Base-by-base conservation (phyloP, 2,329 filamentous ascomycete genomes). In the Apiospora pterosperma region DNA sequence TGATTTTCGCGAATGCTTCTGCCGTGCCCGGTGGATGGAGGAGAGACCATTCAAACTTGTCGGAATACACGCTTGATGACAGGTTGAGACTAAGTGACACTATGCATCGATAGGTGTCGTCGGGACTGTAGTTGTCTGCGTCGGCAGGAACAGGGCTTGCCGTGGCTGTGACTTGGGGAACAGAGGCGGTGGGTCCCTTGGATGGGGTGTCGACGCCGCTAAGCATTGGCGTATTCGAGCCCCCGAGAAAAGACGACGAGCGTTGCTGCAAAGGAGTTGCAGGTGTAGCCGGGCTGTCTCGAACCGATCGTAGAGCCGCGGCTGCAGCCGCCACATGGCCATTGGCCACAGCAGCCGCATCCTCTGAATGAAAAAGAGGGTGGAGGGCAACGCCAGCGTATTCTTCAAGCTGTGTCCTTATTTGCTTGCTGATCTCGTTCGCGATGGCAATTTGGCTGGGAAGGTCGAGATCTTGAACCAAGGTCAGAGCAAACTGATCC, bases 31-130 rank as follows among this genome's bases (percentile, higher is more conserved):
- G 91, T 2, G 94, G 93, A 73, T 98, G 94, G 21, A 97, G 83
- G 23, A 99, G 82, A 5, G 95, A 98, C 95, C 95, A 98, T 76
- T 98, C 95, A 69, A 99, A 98, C 74, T 94, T 97, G 82, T 99
- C 96, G 4, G 92, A 96, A 77, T 97, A 98, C 14, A 98, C 85
- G 71, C 92, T 90, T 64, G 96, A 97, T 62, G 93, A 90, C 25
- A 98, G 85, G 74, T 97, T 97, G 73, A 99, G 92, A 75, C 92
- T 97, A 55, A 99, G 82, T 55, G 88, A 92, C 70, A 99, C 90
- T 71, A 98, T 91, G 76, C 96, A 98, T 60, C 96, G 89, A 78
- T 98, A 97, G 3, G 92, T 94, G 76, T 98, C 95, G 74, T 97
- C 94, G 4, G 93, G 93, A 74, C 97, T 97, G 72, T 90, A 87